Evolutionary conservation across 2,329 filamentous ascomycete species (phyloP).

Genomic region (Aspergillus caelatus): DNA sequence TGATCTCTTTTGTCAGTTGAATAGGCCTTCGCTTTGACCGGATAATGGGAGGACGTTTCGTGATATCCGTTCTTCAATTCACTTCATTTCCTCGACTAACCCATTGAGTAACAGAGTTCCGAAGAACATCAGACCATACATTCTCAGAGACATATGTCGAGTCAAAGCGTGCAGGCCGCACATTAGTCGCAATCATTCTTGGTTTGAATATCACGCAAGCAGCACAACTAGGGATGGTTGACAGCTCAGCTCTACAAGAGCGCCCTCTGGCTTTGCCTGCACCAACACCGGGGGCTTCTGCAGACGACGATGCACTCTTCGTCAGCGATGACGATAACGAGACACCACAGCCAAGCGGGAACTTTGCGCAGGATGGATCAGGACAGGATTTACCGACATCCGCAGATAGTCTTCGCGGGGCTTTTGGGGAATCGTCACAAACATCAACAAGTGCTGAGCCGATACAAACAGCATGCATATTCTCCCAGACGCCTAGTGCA

Average conservation of each 20-base stretch:
- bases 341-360: conserved; percentile 21
- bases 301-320: conserved; percentile 42
- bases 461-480: neutral
- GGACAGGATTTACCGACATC: conserved; percentile 15
- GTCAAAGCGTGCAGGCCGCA: conserved; percentile 58
- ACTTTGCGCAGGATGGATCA: conserved; percentile 16
- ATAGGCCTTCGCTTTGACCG: conserved; percentile 3
- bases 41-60: neutral
- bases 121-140: conserved; percentile 52
- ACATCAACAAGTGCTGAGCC: neutral
- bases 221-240: conserved; percentile 52
- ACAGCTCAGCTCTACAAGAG: conserved; percentile 40
- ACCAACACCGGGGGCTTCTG: conserved; percentile 30
- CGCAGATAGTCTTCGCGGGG: conserved; percentile 17
- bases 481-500: conserved; percentile 5
- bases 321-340: conserved; percentile 41
- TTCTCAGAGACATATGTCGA: conserved; percentile 61
- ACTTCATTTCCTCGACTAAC: conserved; percentile 20
- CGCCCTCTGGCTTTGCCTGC: conserved; percentile 25
- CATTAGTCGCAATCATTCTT: conserved; percentile 59
- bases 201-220: conserved; percentile 59
- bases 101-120: conserved; percentile 37
- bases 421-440: conserved; percentile 28
- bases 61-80: neutral
- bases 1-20: conserved; percentile 17